A percentile compares a stretch with the other conserved stretches of the same genome.
phyloP scores from a whole-genome alignment of 2,329 filamentous ascomycete species.

The Dendryphion nanum region DNA sequence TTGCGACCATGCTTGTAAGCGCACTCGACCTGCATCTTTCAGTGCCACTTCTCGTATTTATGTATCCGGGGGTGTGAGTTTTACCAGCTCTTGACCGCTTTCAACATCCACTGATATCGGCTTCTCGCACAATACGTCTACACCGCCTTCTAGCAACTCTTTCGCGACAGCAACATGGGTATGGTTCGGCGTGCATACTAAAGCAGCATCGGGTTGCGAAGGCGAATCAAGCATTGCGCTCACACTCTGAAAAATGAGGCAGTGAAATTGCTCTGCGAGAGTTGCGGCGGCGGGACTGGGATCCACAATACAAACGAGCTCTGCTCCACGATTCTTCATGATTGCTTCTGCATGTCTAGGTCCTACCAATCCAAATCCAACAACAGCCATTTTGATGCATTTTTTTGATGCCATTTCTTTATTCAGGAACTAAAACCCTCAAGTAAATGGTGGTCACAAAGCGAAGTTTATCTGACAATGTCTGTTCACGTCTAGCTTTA shows the following conservation, averaged over 20 bases:
- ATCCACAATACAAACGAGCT: slow-evolving; percentile 49
- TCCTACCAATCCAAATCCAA: slow-evolving; percentile 52
- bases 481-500: too few relatives aligned
- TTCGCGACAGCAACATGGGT: slow-evolving; percentile 54
- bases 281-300: slow-evolving; percentile 39
- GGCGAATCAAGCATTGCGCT: slow-evolving; percentile 42
- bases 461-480: too few relatives aligned
- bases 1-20: slow-evolving; percentile 32
- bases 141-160: slow-evolving; percentile 47
- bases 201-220: slow-evolving; percentile 51
- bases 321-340: slow-evolving; percentile 36
- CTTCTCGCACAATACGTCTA: slow-evolving; percentile 60
- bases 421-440: too few relatives aligned
- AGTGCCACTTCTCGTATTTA: background rate
- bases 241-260: slow-evolving; percentile 43
- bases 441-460: too few relatives aligned
- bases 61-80: background rate
- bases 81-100: slow-evolving; percentile 35
- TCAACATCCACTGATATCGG: slow-evolving; percentile 49
- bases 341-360: slow-evolving; percentile 51
- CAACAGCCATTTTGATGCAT: slow-evolving; percentile 46
- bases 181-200: slow-evolving; percentile 60
- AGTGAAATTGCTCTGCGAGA: slow-evolving; percentile 39
- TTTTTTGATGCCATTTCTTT: too few relatives aligned
- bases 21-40: slow-evolving; percentile 14